Evolutionary conservation across 129 eudicot species (phyloP), one percentile per base, ranked within the genome.

Genomic region (Chrysanthemum seticuspe): DNA sequence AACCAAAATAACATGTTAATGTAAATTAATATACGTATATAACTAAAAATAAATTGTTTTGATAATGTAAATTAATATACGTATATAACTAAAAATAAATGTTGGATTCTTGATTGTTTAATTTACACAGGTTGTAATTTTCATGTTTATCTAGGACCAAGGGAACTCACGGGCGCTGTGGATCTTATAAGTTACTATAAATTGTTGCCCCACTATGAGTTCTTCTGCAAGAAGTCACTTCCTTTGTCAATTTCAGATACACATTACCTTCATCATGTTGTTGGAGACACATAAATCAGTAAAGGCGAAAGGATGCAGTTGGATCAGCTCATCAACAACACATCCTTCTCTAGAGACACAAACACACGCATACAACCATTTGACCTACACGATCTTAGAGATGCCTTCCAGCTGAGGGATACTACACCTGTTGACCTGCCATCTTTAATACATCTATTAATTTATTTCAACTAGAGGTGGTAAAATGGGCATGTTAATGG

Each of bases 251-350:
- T 87, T 60, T 80, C 85, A 16, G 94, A 87, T 48, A 83, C 94
- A 14, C 88, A 77, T 49, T 90, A 87, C 84, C 87, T 90, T 60
- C 79, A 61, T 50, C 81, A 85, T 74, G 85, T 83, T 36, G 86
- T 87, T 13, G 91, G 94, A 18, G 96, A 83, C 62, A 77, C 84
- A 55, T 81, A 83, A 52, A 81, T 90, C 15, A 81, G 88, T 69
- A 90, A 81, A 79, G 91, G 91, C 45, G 91, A 87, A 61, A 94
- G 94, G 44, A 87, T 90, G 91, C 83, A 90, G 67, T 63, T 87
- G 80, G 83, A 77, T 68, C 96, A 90, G 73, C 89, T 90, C 40
- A 40, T 85, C 29, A 81, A 72, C 74, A 79, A 81, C 66, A 51
- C 79, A 2, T 55, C 81, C 13, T 62, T 54, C n/a, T n/a, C n/a